Evolutionary conservation across 2,329 filamentous ascomycete genomes (phyloP), one percentile per base, ranked within the genome.

Genomic region (Rutstroemia sp.): DNA sequence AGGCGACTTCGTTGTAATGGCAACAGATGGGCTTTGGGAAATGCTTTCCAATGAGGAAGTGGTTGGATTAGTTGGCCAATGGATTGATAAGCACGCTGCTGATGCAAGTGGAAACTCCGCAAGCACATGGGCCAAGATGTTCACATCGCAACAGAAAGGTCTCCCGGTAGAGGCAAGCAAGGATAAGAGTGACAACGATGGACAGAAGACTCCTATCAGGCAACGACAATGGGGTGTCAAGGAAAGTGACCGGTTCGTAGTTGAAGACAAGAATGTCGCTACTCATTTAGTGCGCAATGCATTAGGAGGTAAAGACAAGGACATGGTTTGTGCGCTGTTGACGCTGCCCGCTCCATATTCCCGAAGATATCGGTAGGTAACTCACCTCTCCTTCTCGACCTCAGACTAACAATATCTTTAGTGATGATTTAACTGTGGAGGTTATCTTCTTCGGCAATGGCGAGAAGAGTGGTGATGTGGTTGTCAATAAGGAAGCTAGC

Each of bases 31-130:
- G 4, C 79, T 99, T 0, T 99, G 94, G 94, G 94, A 99, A 73
- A 97, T 97, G 94, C 79, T 99, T 60, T 96, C 90, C 48, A 99
- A 97, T 67, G 94, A 99, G 69, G 94, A 99, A 75, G 94, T 96
- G 1, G 88, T 99, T 51, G 94, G 94, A 0, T 82, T 99, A 2
- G 94, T 99, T 4, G 95, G 92, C 16, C 90, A 95, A 71, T 99
- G 94, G 94, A 83, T 99, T 48, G 94, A 99, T 71, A 83, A 82
- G 21, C 88, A 96, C 69, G 76, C 59, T 19, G 61, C 65, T 12
- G 50, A 53, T 23, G 38, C 40, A 3, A 67, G 65, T 34, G 60
- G 60, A 7, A 73, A 70, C 50, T 69, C 72, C 3, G 73, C 76
- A 46, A 76, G 72, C 57, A 85, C 86, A 3, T 94, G 89, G 88